These are phyloP conservation scores for Jasminum sambac DNA, from an alignment of 257 asterid genomes.

Conservation along the genomic window DNA sequence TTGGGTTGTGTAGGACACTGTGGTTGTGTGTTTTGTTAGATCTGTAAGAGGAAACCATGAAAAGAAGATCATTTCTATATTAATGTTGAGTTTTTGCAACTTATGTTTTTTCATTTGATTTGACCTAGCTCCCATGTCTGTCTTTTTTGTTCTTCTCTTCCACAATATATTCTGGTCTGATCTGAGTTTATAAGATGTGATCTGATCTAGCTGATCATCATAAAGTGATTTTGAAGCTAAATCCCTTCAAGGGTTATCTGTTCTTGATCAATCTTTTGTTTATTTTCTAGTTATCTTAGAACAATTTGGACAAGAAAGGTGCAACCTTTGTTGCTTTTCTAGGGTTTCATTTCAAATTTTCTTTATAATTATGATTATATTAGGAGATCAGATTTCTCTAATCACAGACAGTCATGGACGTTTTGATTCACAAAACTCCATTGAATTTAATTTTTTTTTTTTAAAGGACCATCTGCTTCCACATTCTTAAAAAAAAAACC, in stretches of 20 bases:
- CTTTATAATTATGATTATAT: neutral
- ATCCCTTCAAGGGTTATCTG: constrained; percentile 9
- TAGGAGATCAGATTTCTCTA: neutral
- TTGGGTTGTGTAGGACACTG: constrained; percentile 73
- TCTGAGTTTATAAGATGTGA: neutral
- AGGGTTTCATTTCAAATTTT: constrained; percentile 30
- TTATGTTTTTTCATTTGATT: constrained; percentile 33
- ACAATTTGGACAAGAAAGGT: neutral
- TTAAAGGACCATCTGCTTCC: too few species aligned
- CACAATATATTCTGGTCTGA: neutral
- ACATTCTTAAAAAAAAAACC: too few species aligned
- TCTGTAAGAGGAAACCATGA: constrained; percentile 93
- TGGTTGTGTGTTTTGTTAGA: constrained; percentile 73
- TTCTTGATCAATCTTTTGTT: constrained; percentile 4
- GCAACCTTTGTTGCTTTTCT: constrained; percentile 6
- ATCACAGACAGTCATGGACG: too few species aligned
- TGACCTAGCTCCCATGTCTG: constrained; percentile 21
- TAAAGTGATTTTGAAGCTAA: neutral
- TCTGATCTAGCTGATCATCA: neutral
- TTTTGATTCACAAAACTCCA: too few species aligned
- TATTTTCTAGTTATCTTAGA: neutral
- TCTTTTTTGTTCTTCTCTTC: constrained; percentile 30
- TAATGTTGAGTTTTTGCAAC: constrained; percentile 45
- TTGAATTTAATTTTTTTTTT: too few species aligned
- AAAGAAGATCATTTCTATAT: constrained; percentile 66